Percentiles rank a stretch among this genome's conserved stretches.
Evolutionary conservation across 192 early-diverging fungal species (phyloP).

Genomic region (Coemansia sp.): DNA sequence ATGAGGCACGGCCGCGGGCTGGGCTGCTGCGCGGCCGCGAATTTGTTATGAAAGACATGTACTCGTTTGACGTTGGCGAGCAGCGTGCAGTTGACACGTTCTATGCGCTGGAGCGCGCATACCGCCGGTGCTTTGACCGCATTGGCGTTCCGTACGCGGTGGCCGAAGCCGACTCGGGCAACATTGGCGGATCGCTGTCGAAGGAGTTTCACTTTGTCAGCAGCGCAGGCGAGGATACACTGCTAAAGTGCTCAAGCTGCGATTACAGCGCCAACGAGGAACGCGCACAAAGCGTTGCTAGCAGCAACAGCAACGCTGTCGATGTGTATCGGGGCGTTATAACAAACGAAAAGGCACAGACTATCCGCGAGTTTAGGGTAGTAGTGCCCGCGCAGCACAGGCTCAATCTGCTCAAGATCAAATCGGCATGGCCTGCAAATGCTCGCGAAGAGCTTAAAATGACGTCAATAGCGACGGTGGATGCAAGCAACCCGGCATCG

Average conservation of each 20-base stretch:
- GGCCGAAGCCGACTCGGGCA: constrained; percentile 87
- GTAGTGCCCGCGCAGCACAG: constrained; percentile 17
- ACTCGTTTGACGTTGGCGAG: constrained; percentile 75
- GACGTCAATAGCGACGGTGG: background rate
- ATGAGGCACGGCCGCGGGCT: constrained; percentile 76
- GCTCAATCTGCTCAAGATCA: constrained; percentile 34
- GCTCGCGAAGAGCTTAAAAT: background rate
- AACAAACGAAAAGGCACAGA: background rate
- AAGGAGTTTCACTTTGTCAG: constrained; percentile 88
- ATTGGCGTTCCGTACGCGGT: constrained; percentile 80
- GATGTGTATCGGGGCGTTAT: background rate
- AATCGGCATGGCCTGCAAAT: constrained; percentile 8
- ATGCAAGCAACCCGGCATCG: background rate
- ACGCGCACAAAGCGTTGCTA: constrained; percentile 46
- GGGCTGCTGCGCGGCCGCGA: constrained; percentile 83
- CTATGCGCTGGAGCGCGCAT: constrained; percentile 67
- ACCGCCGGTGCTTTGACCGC: constrained; percentile 66
- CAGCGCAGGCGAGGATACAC: constrained; percentile 73
- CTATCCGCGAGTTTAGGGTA: constrained; percentile 1
- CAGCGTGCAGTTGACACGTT: constrained; percentile 72
- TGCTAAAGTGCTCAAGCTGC: constrained; percentile 69
- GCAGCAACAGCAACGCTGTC: background rate
- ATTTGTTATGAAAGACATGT: constrained; percentile 97
- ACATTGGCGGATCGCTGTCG: constrained; percentile 82
- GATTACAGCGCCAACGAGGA: constrained; percentile 86